These are phyloP conservation scores for Eleusine indica DNA, from an alignment of 176 grass and related monocot species.

Conservation along the genomic window DNA sequence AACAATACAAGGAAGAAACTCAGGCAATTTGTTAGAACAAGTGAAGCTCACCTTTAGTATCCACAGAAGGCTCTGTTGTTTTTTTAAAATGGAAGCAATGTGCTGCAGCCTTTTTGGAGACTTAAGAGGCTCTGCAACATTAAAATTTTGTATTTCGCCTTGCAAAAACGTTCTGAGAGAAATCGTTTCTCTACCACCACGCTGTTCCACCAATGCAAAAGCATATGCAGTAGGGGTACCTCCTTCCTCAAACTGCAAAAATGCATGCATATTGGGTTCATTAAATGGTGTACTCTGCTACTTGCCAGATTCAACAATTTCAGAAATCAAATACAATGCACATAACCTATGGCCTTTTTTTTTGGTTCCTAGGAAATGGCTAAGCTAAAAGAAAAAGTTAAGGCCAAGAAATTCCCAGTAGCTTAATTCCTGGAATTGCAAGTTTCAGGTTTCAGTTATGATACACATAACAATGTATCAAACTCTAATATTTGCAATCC, in stretches of 20 bases:
- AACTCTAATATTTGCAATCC: neutral
- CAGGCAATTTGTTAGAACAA: neutral
- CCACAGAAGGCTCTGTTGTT: slow-evolving; percentile 48
- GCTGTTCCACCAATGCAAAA: slow-evolving; percentile 90
- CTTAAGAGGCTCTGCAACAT: slow-evolving; percentile 59
- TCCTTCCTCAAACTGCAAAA: slow-evolving; percentile 74
- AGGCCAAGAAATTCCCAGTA: neutral
- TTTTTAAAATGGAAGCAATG: slow-evolving; percentile 55
- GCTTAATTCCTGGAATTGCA: neutral
- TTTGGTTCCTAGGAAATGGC: neutral
- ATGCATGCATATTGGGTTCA: slow-evolving; percentile 19
- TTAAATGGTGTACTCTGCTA: neutral
- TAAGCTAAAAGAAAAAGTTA: neutral
- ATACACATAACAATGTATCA: neutral
- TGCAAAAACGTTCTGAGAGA: slow-evolving; percentile 71
- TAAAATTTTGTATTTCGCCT: slow-evolving; percentile 66
- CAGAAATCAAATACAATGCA: neutral
- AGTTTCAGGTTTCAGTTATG: neutral
- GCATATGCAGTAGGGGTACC: slow-evolving; percentile 67
- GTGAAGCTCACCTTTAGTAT: slow-evolving; percentile 68
- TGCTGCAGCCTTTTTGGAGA: slow-evolving; percentile 56
- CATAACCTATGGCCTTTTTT: neutral
- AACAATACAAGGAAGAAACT: slow-evolving; percentile 27
- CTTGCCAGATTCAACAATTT: neutral
- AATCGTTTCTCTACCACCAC: slow-evolving; percentile 62